These are phyloP conservation scores for Sclerotinia minor DNA, from an alignment of 2,329 filamentous ascomycete species.

Conservation along the genomic window DNA sequence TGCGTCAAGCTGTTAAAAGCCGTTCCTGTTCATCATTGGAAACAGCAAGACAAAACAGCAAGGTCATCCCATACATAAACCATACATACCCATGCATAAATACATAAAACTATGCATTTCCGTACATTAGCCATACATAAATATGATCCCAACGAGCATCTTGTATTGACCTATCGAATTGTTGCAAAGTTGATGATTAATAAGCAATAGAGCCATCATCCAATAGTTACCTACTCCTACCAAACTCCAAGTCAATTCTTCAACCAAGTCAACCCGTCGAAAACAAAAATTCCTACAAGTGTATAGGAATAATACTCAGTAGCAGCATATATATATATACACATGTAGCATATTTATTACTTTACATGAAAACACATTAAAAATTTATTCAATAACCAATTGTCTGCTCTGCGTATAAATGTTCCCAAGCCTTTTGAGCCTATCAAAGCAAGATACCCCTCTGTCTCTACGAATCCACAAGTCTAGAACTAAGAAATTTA, in stretches of 20 bases:
- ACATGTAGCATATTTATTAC: no score
- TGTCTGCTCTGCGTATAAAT: not conserved
- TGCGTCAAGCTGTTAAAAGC: not conserved
- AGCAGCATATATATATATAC: no score
- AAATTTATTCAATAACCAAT: not conserved
- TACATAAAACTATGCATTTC: no score
- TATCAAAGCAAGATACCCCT: not conserved
- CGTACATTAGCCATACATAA: not conserved
- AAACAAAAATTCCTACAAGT: no score
- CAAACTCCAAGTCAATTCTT: not conserved
- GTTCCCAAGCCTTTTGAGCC: not conserved
- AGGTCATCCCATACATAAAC: no score
- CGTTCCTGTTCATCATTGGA: slow-evolving; percentile 14
- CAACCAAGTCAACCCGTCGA: not conserved
- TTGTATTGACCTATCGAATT: not conserved
- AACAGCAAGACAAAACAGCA: not conserved
- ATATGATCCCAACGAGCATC: not conserved
- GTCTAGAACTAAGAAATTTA: not conserved
- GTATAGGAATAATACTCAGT: no score
- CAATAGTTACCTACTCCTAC: not conserved
- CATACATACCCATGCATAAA: not conserved
- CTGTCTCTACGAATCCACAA: not conserved
- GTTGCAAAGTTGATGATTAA: not conserved
- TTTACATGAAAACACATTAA: not conserved
- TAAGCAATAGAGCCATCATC: not conserved